These are phyloP conservation scores for Hanseniaspora hatyaiensis DNA, from an alignment of 805 yeast species.

Conservation along the genomic window DNA sequence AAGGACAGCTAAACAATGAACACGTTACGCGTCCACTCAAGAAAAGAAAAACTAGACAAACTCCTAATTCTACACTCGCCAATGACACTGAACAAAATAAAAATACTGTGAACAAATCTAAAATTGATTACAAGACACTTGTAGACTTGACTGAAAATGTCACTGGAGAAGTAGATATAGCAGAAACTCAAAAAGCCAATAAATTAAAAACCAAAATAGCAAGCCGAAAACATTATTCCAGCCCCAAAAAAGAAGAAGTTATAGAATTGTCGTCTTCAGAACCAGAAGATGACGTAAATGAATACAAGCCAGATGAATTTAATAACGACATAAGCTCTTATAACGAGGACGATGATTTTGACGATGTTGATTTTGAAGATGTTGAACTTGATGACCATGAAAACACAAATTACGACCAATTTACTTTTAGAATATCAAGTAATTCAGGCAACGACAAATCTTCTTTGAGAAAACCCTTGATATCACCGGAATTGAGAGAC, in stretches of 20 bases:
- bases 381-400: conserved; percentile 1
- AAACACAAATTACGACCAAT: too few species aligned
- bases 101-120: neutral
- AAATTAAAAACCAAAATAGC: neutral
- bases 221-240: neutral
- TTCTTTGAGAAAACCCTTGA: neutral
- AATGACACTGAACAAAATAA: neutral
- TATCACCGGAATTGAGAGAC: neutral
- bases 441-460: neutral
- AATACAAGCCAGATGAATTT: neutral
- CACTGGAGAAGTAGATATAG: conserved; percentile 3
- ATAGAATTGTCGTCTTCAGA: neutral
- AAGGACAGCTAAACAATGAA: too few species aligned
- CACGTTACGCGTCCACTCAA: conserved; percentile 10
- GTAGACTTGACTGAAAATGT: conserved; percentile 5
- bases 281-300: neutral
- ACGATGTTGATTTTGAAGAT: conserved; percentile 11
- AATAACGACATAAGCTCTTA: too few species aligned
- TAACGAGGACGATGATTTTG: conserved; percentile 14
- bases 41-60: conserved; percentile 4
- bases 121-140: conserved; percentile 5
- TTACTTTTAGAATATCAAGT: conserved; percentile 11
- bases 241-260: neutral
- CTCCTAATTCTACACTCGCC: neutral
- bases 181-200: neutral